phyloP scores from a whole-genome alignment of 1,284 basidiomycete genomes.

The Leucoagaricus sp. region DNA sequence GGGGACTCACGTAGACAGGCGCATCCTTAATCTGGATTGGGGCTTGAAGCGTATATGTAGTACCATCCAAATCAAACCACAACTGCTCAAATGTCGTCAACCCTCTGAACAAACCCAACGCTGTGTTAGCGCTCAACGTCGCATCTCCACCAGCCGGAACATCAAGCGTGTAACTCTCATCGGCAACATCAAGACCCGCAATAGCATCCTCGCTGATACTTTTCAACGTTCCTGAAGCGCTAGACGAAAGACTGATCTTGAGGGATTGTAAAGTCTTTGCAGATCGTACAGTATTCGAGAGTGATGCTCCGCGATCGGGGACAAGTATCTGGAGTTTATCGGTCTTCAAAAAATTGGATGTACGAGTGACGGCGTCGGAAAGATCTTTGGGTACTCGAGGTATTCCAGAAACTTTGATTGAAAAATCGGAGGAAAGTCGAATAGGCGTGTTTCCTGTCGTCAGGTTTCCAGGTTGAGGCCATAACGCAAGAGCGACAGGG shows the following conservation, averaged over 20 bases:
- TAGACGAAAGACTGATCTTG: background rate
- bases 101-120: conserved; percentile 79
- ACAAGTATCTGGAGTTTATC: conserved; percentile 54
- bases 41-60: conserved; percentile 58
- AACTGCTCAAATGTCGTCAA: conserved; percentile 84
- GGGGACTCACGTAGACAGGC: conserved; percentile 62
- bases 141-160: conserved; percentile 64
- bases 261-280: conserved; percentile 33
- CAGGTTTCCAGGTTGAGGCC: conserved; percentile 63
- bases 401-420: conserved; percentile 42
- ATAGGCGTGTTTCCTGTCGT: conserved; percentile 51
- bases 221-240: conserved; percentile 23
- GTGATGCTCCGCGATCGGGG: conserved; percentile 47
- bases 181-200: conserved; percentile 45
- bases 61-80: conserved; percentile 51
- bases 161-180: conserved; percentile 68
- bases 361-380: conserved; percentile 46
- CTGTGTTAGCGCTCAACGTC: conserved; percentile 65
- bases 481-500: conserved; percentile 29
- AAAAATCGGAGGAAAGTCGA: conserved; percentile 52
- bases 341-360: conserved; percentile 39
- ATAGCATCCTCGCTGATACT: conserved; percentile 58
- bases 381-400: conserved; percentile 49
- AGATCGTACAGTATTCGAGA: conserved; percentile 24
- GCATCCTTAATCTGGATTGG: conserved; percentile 62